Evolutionary conservation across 1,284 basidiomycete genomes (phyloP).

Genomic region (Inonotus obliquus): DNA sequence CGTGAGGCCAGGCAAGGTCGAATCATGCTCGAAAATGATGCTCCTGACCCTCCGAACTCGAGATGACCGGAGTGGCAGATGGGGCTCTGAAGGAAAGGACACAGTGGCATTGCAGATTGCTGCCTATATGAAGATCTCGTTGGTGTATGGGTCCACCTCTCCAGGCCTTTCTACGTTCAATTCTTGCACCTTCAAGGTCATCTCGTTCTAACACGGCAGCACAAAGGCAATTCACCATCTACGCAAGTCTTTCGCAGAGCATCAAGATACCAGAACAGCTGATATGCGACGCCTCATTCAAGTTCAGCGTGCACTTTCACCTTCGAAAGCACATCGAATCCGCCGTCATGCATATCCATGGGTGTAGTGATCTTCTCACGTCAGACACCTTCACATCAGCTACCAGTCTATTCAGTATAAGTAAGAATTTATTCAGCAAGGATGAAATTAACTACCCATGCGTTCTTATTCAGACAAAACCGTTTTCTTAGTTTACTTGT

Average conservation of each 20-base stretch:
- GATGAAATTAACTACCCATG: conserved; percentile 37
- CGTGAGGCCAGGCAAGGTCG: conserved; percentile 58
- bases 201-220: conserved; percentile 7
- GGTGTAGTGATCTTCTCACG: conserved; percentile 44
- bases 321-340: conserved; percentile 80
- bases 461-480: conserved; percentile 31
- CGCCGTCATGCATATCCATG: conserved; percentile 77
- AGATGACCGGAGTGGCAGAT: conserved; percentile 25
- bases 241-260: conserved; percentile 54
- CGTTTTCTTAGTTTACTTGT: conserved; percentile 90
- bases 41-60: conserved; percentile 16
- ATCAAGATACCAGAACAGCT: conserved; percentile 18
- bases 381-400: conserved; percentile 20
- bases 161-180: conserved; percentile 32
- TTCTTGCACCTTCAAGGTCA: conserved; percentile 2
- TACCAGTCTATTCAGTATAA: neutral
- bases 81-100: conserved; percentile 33
- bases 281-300: conserved; percentile 50
- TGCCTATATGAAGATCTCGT: conserved; percentile 73
- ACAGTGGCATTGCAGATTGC: conserved; percentile 57
- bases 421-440: conserved; percentile 39
- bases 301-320: conserved; percentile 59
- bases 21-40: conserved; percentile 32
- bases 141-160: conserved; percentile 77
- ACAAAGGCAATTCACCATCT: conserved; percentile 54